Base-by-base conservation (phyloP, 148 eudicot species). In the Silene uniflora region DNA sequence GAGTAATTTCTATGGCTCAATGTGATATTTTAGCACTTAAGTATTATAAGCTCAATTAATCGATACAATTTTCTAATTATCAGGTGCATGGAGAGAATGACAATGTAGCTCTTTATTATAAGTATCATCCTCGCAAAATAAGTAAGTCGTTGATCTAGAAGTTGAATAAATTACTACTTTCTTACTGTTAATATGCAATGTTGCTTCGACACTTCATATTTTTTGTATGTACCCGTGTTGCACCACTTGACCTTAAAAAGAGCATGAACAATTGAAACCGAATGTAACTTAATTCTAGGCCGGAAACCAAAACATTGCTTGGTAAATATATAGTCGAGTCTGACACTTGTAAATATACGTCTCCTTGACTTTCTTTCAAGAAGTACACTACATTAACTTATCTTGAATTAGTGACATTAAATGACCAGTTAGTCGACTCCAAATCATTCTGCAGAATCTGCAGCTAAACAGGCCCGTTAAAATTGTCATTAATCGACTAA, bases 1-100 rank as follows among this genome's bases (percentile, higher is more conserved):
- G 29, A 2, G n/a, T 23, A 75, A 3, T 19, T 22, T 58, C 21
- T 18, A 32, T 18, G 12, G 19, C 17, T 58, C 44, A 44, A 7
- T 10, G n/a, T n/a, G 10, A 1, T 18, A 7, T 16, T 47, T 9
- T 3, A 14, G 56, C 0, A 0, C 3, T 52, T n/a, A 10, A 5
- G 2, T 6, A 17, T n/a, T 22, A 13, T 67, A 1, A 75, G n/a
- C 44, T 29, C 27, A 19, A 13, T 42, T 56, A 7, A 21, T 32
- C 14, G 8, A 13, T 23, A 9, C 3, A 52, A 8, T 0, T 22
- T 24, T 42, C 17, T 59, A 18, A 76, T 32, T 5, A 73, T 17
- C 27, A 56, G 78, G 13, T 21, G 35, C 68, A 69, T 77, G 68
- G 32, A 77, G 55, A 44, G 14, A 25, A 64, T 3, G 47, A 32